A percentile compares a stretch with the other conserved stretches of the same genome.
phyloP scores from a whole-genome alignment of 2,329 filamentous ascomycete genomes.

The Dendrostoma leiphaemia region DNA sequence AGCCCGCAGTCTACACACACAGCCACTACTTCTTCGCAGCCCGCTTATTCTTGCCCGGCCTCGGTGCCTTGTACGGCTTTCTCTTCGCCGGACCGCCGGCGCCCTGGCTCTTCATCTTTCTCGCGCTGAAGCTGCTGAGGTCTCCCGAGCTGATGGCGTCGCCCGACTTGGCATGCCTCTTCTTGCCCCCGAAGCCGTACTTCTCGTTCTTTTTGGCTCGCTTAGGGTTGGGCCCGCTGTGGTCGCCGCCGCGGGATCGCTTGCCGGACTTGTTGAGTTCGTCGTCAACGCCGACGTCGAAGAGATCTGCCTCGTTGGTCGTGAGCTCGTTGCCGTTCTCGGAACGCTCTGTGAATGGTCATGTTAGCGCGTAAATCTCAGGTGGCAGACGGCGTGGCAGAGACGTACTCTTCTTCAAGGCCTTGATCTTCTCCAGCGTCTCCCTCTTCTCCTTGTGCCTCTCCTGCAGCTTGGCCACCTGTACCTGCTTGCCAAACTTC shows the following conservation, averaged over 20 bases:
- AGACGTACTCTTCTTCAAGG: slow-evolving; percentile 89
- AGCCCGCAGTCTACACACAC: too few relatives aligned
- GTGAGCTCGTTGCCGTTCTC: slow-evolving; percentile 61
- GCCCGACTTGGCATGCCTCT: slow-evolving; percentile 85
- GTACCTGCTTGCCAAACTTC: slow-evolving; percentile 99
- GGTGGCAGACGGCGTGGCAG: not conserved
- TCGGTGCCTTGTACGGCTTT: slow-evolving; percentile 36
- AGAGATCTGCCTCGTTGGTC: slow-evolving; percentile 79
- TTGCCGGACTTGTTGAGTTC: slow-evolving; percentile 50
- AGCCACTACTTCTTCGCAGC: slow-evolving; percentile 32
- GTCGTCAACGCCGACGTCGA: slow-evolving; percentile 83
- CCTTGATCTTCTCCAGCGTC: slow-evolving; percentile 92
- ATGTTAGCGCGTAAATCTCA: not conserved
- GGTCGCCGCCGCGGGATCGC: slow-evolving; percentile 34
- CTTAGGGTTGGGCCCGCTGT: slow-evolving; percentile 59
- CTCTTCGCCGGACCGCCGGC: slow-evolving; percentile 27
- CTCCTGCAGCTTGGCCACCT: slow-evolving; percentile 94
- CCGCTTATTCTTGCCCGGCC: slow-evolving; percentile 52
- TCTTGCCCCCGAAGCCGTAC: slow-evolving; percentile 95
- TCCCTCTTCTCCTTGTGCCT: slow-evolving; percentile 88
- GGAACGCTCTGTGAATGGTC: slow-evolving; percentile 67
- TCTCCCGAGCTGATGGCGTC: slow-evolving; percentile 83
- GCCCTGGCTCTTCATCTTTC: slow-evolving; percentile 73
- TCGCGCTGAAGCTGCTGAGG: slow-evolving; percentile 73
- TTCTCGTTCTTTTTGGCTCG: slow-evolving; percentile 92